Percentiles rank a stretch among this genome's conserved stretches.
Evolutionary conservation across 768 basidiomycete species (phyloP).

Genomic region (Sporobolomyces phaffii): DNA sequence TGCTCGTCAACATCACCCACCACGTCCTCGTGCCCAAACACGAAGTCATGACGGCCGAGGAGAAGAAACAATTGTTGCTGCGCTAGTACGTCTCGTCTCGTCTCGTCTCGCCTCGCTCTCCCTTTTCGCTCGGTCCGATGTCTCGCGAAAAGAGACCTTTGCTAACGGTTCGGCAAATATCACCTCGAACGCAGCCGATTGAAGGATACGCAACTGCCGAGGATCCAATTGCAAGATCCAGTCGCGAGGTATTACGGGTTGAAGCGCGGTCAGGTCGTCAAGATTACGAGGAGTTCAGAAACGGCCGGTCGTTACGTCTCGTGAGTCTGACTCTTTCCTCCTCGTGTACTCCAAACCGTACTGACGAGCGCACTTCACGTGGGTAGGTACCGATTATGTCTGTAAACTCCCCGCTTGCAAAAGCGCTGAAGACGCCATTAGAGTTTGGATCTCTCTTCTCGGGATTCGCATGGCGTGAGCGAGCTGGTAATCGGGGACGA

Average conservation of each 20-base stretch:
- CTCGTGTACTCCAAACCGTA: too few relatives aligned
- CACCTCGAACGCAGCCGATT: too few relatives aligned
- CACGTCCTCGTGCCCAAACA: slow-evolving; percentile 92
- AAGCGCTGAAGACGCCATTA: too few relatives aligned
- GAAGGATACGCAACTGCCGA: slow-evolving; percentile 94
- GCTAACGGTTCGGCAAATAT: too few relatives aligned
- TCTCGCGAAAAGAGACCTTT: too few relatives aligned
- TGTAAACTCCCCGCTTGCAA: too few relatives aligned
- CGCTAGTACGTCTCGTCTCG: slow-evolving; percentile 70
- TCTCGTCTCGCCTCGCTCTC: background rate
- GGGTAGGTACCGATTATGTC: slow-evolving; percentile 17
- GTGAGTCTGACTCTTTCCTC: slow-evolving; percentile 2
- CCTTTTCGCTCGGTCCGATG: background rate
- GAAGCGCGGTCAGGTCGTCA: slow-evolving; percentile 90
- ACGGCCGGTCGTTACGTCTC: slow-evolving; percentile 74
- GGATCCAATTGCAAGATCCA: slow-evolving; percentile 91
- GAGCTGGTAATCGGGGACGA: too few relatives aligned
- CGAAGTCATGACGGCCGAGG: slow-evolving; percentile 73
- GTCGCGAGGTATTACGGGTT: slow-evolving; percentile 99
- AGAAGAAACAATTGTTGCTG: slow-evolving; percentile 77
- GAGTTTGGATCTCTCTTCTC: too few relatives aligned
- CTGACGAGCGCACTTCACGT: too few relatives aligned
- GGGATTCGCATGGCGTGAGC: too few relatives aligned
- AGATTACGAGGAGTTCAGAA: slow-evolving; percentile 94
- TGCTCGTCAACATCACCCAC: slow-evolving; percentile 94